phyloP scores from a whole-genome alignment of 169 alveolate genomes.

The Cyclospora cayetanensis region DNA sequence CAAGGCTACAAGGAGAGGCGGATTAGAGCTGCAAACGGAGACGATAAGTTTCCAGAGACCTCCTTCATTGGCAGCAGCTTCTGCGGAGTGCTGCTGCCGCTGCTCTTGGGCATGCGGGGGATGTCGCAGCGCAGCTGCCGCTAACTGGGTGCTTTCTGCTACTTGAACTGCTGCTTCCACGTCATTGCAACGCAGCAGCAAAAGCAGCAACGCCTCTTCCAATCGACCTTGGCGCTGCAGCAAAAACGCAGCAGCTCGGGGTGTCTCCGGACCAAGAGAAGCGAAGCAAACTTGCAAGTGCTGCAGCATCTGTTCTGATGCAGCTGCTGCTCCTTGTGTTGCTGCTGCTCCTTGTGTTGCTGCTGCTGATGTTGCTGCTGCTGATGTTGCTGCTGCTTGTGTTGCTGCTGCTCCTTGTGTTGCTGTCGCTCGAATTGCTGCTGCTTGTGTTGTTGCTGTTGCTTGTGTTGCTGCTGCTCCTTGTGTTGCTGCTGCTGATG shows the following conservation, averaged over 20 bases:
- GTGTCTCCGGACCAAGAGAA: not conserved
- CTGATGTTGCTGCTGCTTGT: not conserved
- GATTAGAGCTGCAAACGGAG: not conserved
- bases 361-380: constrained; percentile 19
- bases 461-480: not conserved
- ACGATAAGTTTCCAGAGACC: not conserved
- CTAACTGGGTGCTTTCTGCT: not conserved
- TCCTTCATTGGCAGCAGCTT: constrained; percentile 18
- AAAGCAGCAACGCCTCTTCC: constrained; percentile 8
- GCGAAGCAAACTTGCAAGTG: not conserved
- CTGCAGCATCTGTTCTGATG: not conserved
- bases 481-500: not conserved
- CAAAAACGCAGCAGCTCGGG: constrained; percentile 29
- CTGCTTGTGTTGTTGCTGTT: not conserved
- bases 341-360: constrained; percentile 17
- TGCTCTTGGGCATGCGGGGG: not conserved
- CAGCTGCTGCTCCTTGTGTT: not conserved
- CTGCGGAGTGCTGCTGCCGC: constrained; percentile 13
- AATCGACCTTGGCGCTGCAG: constrained; percentile 25
- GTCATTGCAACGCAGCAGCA: constrained; percentile 15
- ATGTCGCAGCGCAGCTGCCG: not conserved
- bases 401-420: not conserved
- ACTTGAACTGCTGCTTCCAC: not conserved
- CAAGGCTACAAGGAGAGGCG: not conserved
- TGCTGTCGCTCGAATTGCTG: not conserved